Evolutionary conservation across 164 flowering plant genomes (phyloP).

Genomic region (Liquidambar formosana): DNA sequence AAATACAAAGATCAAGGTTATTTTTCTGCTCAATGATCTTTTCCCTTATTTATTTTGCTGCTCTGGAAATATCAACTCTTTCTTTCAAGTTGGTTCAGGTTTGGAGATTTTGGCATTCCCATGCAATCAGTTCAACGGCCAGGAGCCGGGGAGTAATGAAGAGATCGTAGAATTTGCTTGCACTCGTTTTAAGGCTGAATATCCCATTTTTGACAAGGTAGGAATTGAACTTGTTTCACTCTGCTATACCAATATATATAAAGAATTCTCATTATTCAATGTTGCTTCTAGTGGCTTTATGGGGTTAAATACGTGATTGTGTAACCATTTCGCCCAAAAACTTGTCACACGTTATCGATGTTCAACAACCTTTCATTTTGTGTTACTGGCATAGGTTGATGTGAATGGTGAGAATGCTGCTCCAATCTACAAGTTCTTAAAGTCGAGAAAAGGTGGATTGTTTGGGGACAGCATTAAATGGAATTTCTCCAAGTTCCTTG

Average conservation of each 20-base stretch:
- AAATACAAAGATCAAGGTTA: constrained; percentile 84
- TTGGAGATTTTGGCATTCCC: constrained; percentile 91
- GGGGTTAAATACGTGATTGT: too few relatives aligned
- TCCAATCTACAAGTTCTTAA: constrained; percentile 70
- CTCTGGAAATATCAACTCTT: too few relatives aligned
- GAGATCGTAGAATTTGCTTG: constrained; percentile 68
- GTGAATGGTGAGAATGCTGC: constrained; percentile 66
- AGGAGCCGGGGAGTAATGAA: constrained; percentile 84
- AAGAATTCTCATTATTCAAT: too few relatives aligned
- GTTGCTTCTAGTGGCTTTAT: too few relatives aligned
- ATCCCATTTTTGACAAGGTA: constrained; percentile 87
- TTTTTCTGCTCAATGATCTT: too few relatives aligned
- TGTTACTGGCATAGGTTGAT: constrained; percentile 40
- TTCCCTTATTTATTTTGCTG: too few relatives aligned
- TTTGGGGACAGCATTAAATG: constrained; percentile 60
- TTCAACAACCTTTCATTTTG: background rate
- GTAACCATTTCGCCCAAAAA: too few relatives aligned
- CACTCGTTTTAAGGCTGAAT: constrained; percentile 84
- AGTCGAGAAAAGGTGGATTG: constrained; percentile 54
- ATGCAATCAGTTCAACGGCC: constrained; percentile 81
- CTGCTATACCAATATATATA: too few relatives aligned
- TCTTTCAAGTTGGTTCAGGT: constrained; percentile 34
- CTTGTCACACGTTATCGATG: too few relatives aligned
- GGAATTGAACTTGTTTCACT: background rate
- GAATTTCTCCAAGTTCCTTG: constrained; percentile 73